Evolutionary conservation across 495 filamentous ascomycete species (phyloP).

Genomic region (Pyronema domesticum): DNA sequence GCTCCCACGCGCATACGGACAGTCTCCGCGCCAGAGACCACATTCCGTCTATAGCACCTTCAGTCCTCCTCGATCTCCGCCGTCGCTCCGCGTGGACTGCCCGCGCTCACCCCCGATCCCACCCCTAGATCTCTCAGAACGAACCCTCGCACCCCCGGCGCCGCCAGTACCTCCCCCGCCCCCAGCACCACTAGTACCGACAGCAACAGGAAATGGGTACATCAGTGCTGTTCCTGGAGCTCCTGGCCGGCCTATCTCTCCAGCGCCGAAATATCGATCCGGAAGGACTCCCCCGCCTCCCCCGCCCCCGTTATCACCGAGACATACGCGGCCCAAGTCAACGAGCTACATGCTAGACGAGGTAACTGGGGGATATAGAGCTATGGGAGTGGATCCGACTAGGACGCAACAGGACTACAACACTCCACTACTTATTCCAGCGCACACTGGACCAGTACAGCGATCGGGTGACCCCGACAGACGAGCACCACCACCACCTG

Average conservation of each 20-base stretch:
- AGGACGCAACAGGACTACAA: neutral
- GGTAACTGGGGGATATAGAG: neutral
- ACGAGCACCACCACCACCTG: conserved; percentile 25
- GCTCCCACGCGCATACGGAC: conserved; percentile 10
- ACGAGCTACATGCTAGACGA: neutral
- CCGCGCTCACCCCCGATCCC: conserved; percentile 12
- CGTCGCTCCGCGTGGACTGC: conserved; percentile 13
- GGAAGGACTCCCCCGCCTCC: conserved; percentile 1
- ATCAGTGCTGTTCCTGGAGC: neutral
- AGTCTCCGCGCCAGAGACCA: conserved; percentile 14
- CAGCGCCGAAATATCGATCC: neutral
- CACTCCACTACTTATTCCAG: neutral
- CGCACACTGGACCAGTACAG: neutral
- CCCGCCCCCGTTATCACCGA: conserved; percentile 1
- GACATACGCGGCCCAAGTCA: neutral
- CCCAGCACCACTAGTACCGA: no score
- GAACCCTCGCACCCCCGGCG: conserved; percentile 4
- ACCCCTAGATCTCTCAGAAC: conserved; percentile 11
- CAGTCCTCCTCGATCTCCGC: conserved; percentile 9
- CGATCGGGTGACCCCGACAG: conserved; percentile 28
- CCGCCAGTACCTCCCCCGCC: conserved; percentile 9
- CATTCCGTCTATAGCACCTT: conserved; percentile 22
- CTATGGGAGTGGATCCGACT: neutral
- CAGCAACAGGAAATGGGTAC: neutral
- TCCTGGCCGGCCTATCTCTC: neutral